Evolutionary conservation across 495 filamentous ascomycete species (phyloP).

Genomic region (Amphirosellinia nigrospora): DNA sequence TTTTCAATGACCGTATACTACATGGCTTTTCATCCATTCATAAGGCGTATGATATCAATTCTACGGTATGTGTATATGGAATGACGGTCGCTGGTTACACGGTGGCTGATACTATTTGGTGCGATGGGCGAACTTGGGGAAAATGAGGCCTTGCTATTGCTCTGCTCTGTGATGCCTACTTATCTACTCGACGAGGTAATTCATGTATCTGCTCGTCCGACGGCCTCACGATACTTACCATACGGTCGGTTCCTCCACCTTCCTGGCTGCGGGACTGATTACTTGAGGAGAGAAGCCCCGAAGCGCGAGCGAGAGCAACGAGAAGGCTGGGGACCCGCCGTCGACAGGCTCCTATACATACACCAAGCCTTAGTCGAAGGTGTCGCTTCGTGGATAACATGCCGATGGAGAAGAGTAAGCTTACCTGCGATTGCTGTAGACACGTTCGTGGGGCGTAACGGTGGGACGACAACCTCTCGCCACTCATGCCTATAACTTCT

Average conservation of each 20-base stretch:
- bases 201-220: not conserved
- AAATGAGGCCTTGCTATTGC: not conserved
- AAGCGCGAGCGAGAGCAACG: not conserved
- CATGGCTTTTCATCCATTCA: not conserved
- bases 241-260: not conserved
- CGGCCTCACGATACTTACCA: not conserved
- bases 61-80: not conserved
- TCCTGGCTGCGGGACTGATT: too few species aligned
- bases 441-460: too few species aligned
- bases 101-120: not conserved
- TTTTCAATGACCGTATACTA: not conserved
- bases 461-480: too few species aligned
- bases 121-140: not conserved
- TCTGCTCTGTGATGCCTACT: not conserved
- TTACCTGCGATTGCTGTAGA: too few species aligned
- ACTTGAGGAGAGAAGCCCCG: too few species aligned
- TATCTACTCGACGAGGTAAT: not conserved
- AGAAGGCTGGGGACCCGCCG: too few species aligned
- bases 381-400: too few species aligned
- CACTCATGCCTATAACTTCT: too few species aligned
- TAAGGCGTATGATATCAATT: not conserved
- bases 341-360: too few species aligned
- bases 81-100: not conserved
- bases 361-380: too few species aligned
- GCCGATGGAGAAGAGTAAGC: too few species aligned